Base-by-base conservation (phyloP, 1,139 yeast genomes). In the Arxiozyma slooffiae region DNA sequence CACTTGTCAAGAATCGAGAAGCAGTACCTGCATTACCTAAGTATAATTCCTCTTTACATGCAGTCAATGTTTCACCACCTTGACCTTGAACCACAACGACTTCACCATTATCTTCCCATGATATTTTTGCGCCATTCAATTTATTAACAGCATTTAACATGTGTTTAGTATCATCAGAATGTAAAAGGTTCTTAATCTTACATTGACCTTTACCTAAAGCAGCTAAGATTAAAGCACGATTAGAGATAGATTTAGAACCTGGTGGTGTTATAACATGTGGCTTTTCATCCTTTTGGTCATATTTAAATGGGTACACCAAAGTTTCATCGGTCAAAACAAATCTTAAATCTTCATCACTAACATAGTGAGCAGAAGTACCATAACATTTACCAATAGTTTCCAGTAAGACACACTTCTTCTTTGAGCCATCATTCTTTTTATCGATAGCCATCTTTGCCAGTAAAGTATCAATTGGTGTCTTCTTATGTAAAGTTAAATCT, bases 11-110 rank as follows among this genome's bases (percentile, higher is more conserved):
- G 67, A 92, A 94, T 61, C 99, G 79, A 8, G 97, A 87, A 6
- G 98, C 97, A 45, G 99, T 92, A 59, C 99, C 99, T 1, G 99
- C 98, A 66, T 92, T 92, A 52, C 98, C 98, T 55, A 92, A 77
- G 68, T 88, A 92, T 51, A 94, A 74, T 57, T 81, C 85, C 40
- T 74, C 72, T 23, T 75, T 74, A 49, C 72, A 70, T 41, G 85
- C 79, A 3, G 86, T 79, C 45, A 75, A 61, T 55, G 87, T 70
- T 38, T 76, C 69, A 47, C 97, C 97, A 50, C 96, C 96, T 57
- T 84, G 85, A 48, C 98, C 98, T 50, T 78, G 77, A 38, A 92
- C 79, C 36, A 90, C 89, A 50, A 92, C 77, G 21, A 95, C 85
- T 61, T 85, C 90, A 56, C 96, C 96, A 60, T 88, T 89, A 56